Evolutionary conservation across 768 basidiomycete species (phyloP).

Genomic region (Serendipita sp.): DNA sequence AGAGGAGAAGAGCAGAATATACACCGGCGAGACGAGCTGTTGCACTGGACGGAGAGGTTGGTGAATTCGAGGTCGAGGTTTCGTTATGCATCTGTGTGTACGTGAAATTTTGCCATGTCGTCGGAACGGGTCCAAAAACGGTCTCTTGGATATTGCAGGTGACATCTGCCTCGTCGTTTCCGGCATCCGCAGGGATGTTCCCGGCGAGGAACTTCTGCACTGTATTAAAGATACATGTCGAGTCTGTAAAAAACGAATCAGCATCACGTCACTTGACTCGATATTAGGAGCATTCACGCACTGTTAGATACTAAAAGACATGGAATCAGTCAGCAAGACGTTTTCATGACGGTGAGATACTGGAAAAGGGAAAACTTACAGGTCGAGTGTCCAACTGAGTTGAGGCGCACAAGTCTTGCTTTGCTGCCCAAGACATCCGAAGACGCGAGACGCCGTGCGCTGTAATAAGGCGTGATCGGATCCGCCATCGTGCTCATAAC

Average conservation of each 20-base stretch:
- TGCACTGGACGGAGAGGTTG: no score
- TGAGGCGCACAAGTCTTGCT: neutral
- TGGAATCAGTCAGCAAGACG: no score
- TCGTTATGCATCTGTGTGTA: no score
- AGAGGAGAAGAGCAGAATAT: no score
- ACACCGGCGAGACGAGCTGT: no score
- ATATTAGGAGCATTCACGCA: no score
- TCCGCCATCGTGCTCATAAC: neutral
- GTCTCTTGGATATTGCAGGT: neutral
- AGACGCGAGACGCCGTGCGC: neutral
- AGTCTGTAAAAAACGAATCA: neutral
- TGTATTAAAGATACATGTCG: neutral
- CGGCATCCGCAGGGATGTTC: neutral
- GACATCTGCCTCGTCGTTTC: neutral
- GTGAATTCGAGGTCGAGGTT: no score
- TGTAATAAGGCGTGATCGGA: neutral
- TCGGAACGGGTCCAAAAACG: neutral
- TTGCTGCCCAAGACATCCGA: neutral
- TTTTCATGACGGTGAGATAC: no score
- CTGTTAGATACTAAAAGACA: no score
- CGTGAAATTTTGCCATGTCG: neutral
- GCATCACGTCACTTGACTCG: no score
- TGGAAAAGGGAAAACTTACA: neutral
- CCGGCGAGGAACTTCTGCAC: neutral
- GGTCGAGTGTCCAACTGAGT: neutral